phyloP scores from a whole-genome alignment of 228 moss, liverwort and hornwort genomes.

The Sphagnum magellanicum region DNA sequence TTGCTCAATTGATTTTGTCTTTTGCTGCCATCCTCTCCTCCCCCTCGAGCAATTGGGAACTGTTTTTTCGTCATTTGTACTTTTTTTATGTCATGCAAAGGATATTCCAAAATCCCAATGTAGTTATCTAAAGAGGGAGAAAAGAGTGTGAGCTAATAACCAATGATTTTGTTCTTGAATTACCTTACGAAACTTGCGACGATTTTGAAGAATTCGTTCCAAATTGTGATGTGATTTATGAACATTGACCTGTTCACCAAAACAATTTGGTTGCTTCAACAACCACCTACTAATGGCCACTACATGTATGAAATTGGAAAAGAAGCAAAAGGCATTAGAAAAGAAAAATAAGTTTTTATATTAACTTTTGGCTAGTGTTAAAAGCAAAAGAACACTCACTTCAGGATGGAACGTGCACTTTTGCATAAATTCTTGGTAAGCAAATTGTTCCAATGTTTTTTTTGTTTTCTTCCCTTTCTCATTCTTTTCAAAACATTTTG shows the following conservation, averaged over 20 bases:
- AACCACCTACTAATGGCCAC: neutral
- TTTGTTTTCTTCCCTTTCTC: constrained; percentile 49
- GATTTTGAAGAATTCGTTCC: constrained; percentile 51
- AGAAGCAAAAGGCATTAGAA: neutral
- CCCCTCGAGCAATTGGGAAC: too few relatives aligned
- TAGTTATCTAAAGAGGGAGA: too few relatives aligned
- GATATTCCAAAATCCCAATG: too few relatives aligned
- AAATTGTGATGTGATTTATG: constrained; percentile 27
- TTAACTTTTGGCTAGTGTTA: too few relatives aligned
- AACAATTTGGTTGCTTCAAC: neutral
- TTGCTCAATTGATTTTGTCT: constrained; percentile 66
- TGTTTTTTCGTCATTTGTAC: too few relatives aligned
- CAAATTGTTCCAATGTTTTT: constrained; percentile 36
- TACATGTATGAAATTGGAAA: too few relatives aligned
- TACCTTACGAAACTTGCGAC: constrained; percentile 69
- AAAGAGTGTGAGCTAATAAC: too few relatives aligned
- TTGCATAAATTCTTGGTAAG: constrained; percentile 43
- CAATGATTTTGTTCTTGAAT: neutral
- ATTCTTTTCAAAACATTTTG: constrained; percentile 15
- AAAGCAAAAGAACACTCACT: constrained; percentile 12
- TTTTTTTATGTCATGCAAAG: too few relatives aligned
- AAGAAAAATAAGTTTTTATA: neutral
- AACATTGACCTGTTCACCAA: constrained; percentile 21
- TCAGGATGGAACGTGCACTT: constrained; percentile 54
- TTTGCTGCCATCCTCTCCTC: constrained; percentile 42